phyloP scores from a whole-genome alignment of 176 grass and related monocot genomes.

The Luzula sylvatica region DNA sequence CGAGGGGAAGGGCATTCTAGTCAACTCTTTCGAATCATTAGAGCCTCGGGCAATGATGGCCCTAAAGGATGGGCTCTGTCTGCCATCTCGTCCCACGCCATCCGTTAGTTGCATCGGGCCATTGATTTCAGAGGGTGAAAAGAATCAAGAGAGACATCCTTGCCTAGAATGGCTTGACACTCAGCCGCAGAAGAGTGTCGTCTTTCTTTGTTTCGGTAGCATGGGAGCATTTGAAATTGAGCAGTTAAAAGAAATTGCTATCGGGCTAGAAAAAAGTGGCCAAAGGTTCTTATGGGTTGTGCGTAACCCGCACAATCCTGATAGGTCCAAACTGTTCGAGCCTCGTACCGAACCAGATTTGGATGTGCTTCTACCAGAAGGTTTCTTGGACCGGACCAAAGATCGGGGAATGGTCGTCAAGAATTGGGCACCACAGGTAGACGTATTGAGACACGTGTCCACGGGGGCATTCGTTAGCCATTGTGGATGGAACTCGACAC shows the following conservation, averaged over 20 bases:
- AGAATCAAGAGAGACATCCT: not conserved
- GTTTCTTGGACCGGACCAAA: conserved; percentile 15
- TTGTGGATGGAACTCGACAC: conserved; percentile 31
- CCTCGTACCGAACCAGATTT: not conserved
- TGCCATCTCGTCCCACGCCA: not conserved
- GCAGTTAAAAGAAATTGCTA: conserved; percentile 29
- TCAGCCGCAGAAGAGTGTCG: conserved; percentile 23
- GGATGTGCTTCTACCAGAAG: not conserved
- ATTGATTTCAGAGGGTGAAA: not conserved
- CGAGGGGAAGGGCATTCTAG: conserved; percentile 17
- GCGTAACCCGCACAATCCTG: not conserved
- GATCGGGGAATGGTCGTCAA: conserved; percentile 16
- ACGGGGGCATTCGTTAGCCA: conserved; percentile 26
- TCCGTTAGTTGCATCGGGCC: conserved; percentile 19
- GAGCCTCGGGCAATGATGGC: conserved; percentile 6
- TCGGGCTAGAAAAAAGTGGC: conserved; percentile 25
- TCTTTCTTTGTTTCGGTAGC: conserved; percentile 39
- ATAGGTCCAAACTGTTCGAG: not conserved
- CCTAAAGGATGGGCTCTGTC: conserved; percentile 1
- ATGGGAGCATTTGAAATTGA: conserved; percentile 14
- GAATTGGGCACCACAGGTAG: conserved; percentile 27
- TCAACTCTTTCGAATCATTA: conserved; percentile 21
- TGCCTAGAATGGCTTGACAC: conserved; percentile 26
- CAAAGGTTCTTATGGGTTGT: conserved; percentile 40
- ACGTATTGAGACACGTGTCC: conserved; percentile 11